These are phyloP conservation scores for Setaria italica DNA, from an alignment of 202 grass and related monocot species.

Conservation along the genomic window DNA sequence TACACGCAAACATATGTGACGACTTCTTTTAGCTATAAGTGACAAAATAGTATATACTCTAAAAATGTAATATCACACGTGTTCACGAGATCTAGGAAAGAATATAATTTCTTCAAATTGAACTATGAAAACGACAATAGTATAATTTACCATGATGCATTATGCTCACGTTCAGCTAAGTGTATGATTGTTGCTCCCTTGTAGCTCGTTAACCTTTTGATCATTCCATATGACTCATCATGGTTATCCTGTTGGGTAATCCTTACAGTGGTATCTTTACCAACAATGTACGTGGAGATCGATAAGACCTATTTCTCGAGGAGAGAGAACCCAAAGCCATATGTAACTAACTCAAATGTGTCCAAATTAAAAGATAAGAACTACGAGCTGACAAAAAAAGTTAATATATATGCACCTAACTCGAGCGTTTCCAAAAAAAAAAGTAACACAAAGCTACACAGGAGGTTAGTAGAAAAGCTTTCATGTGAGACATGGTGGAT, in stretches of 20 bases:
- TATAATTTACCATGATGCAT: background rate
- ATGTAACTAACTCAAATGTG: background rate
- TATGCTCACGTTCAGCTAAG: background rate
- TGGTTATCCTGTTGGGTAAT: background rate
- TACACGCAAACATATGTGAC: background rate
- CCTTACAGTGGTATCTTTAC: background rate
- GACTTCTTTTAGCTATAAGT: background rate
- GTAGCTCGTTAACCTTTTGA: background rate
- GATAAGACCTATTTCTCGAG: background rate
- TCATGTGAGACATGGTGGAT: slow-evolving; percentile 34
- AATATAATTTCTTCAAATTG: background rate
- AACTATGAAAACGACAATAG: background rate
- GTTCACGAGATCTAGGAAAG: background rate
- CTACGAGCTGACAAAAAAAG: background rate
- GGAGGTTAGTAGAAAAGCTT: background rate
- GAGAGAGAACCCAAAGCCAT: background rate
- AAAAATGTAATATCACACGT: background rate
- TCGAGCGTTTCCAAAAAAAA: slow-evolving; percentile 13
- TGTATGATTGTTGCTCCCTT: background rate
- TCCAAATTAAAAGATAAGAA: slow-evolving; percentile 20
- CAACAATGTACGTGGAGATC: background rate
- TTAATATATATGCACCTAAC: slow-evolving; percentile 1
- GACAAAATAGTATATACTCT: background rate
- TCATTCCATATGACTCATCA: background rate
- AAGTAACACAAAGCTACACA: slow-evolving; percentile 1